These are phyloP conservation scores for Lecanosticta acicola DNA, from an alignment of 2,329 filamentous ascomycete species.

Conservation along the genomic window DNA sequence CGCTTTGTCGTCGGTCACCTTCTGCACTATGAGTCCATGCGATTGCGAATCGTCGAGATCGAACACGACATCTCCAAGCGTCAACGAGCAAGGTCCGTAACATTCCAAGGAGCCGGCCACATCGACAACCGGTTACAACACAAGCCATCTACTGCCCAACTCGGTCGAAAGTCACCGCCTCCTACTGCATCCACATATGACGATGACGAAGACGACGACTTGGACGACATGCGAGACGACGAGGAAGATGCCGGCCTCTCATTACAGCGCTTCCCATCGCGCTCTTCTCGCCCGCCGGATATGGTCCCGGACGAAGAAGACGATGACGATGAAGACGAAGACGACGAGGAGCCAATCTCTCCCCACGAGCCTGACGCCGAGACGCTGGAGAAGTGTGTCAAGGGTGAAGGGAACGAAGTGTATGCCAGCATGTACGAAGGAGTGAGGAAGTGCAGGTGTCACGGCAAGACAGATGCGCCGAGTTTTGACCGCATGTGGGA, in stretches of 20 bases:
- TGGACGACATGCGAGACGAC: conserved; percentile 19
- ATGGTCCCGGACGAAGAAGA: conserved; percentile 25
- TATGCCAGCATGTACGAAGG: conserved; percentile 26
- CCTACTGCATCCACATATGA: conserved; percentile 16
- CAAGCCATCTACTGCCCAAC: conserved; percentile 21
- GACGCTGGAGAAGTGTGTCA: conserved; percentile 22
- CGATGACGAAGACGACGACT: conserved; percentile 19
- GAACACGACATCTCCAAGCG: conserved; percentile 29
- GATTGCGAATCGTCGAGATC: conserved; percentile 33
- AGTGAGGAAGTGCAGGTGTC: conserved; percentile 28
- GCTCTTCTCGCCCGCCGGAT: conserved; percentile 19
- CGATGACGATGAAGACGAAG: conserved; percentile 25
- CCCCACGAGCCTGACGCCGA: conserved; percentile 26
- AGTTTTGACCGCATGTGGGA: conserved; percentile 29
- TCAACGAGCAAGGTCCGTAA: conserved; percentile 15
- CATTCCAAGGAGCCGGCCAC: conserved; percentile 27
- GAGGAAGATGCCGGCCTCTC: conserved; percentile 25
- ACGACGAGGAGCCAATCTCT: conserved; percentile 26
- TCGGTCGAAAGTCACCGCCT: conserved; percentile 24
- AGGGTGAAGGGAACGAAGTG: conserved; percentile 23
- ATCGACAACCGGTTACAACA: conserved; percentile 16
- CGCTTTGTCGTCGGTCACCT: conserved; percentile 34
- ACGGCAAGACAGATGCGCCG: conserved; percentile 25
- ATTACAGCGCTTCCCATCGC: conserved; percentile 29
- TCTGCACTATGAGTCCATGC: conserved; percentile 32